Evolutionary conservation across 2,329 filamentous ascomycete species (phyloP).

Genomic region (Chrysoporthe cubensis): DNA sequence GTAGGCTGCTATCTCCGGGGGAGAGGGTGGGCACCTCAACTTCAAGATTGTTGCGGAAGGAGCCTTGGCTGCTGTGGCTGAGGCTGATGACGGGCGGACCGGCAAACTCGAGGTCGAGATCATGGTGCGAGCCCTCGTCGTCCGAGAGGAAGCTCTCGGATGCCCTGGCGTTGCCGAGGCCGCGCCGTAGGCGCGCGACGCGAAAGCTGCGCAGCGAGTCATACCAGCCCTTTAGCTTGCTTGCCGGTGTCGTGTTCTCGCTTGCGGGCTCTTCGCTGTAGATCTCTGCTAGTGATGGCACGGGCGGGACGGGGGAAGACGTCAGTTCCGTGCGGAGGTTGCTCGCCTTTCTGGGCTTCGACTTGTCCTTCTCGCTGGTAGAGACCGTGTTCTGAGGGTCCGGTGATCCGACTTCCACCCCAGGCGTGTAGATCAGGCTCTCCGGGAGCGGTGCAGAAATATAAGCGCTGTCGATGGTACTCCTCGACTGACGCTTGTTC

Average conservation of each 20-base stretch:
- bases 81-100: slow-evolving; percentile 24
- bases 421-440: slow-evolving; percentile 17
- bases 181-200: slow-evolving; percentile 19
- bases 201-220: slow-evolving; percentile 26
- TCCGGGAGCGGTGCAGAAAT: slow-evolving; percentile 5
- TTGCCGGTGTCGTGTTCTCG: slow-evolving; percentile 2
- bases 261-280: slow-evolving; percentile 7
- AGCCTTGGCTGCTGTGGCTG: slow-evolving; percentile 31
- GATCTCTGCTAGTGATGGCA: slow-evolving; percentile 5
- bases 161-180: slow-evolving; percentile 32
- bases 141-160: slow-evolving; percentile 34
- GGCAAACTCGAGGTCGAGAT: slow-evolving; percentile 23
- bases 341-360: slow-evolving; percentile 23
- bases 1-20: slow-evolving; percentile 34
- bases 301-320: slow-evolving; percentile 15
- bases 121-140: slow-evolving; percentile 28
- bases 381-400: background rate
- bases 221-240: slow-evolving; percentile 22
- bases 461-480: slow-evolving; percentile 19
- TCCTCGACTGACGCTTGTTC: slow-evolving; percentile 29
- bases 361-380: slow-evolving; percentile 18
- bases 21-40: slow-evolving; percentile 35
- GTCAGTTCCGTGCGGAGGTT: slow-evolving; percentile 24
- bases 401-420: background rate
- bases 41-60: slow-evolving; percentile 37